Conservation (phyloP, 768 basidiomycete genomes). For the Leccinum variicolor region DNA sequence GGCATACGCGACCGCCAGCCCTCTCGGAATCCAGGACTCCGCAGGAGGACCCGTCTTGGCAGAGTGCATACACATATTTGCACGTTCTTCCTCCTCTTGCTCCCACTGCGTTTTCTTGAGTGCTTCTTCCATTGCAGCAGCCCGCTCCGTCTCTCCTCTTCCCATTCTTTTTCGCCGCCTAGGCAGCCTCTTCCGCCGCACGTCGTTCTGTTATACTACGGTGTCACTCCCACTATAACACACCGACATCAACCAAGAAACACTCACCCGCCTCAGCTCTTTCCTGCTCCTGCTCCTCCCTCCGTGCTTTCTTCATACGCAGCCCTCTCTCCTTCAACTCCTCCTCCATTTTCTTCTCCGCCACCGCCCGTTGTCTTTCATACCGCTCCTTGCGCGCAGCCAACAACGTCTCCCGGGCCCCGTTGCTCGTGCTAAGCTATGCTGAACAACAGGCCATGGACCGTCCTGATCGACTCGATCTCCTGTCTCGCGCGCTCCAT, state of each 20-base stretch:
- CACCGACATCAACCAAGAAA: too few species aligned
- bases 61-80: slow-evolving; percentile 19
- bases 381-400: too few species aligned
- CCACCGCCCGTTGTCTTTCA: slow-evolving; percentile 16
- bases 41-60: too few species aligned
- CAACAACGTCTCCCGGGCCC: too few species aligned
- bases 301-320: slow-evolving; percentile 30
- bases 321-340: slow-evolving; percentile 49
- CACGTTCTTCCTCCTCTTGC: slow-evolving; percentile 41
- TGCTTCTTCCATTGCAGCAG: slow-evolving; percentile 47
- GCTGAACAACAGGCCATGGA: too few species aligned
- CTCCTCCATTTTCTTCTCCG: slow-evolving; percentile 61
- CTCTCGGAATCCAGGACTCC: too few species aligned
- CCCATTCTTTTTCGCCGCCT: slow-evolving; percentile 36
- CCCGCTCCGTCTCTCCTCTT: slow-evolving; percentile 57
- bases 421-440: too few species aligned
- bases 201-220: slow-evolving; percentile 39
- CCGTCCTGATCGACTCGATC: too few species aligned
- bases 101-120: slow-evolving; percentile 12
- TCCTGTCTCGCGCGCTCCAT: too few species aligned
- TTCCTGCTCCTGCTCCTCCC: slow-evolving; percentile 19
- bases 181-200: slow-evolving; percentile 42
- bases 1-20: too few species aligned
- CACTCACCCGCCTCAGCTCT: slow-evolving; percentile 48
- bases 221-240: too few species aligned